Conservation (phyloP, 2,329 filamentous ascomycete genomes). For the Cladosporium sp. region DNA sequence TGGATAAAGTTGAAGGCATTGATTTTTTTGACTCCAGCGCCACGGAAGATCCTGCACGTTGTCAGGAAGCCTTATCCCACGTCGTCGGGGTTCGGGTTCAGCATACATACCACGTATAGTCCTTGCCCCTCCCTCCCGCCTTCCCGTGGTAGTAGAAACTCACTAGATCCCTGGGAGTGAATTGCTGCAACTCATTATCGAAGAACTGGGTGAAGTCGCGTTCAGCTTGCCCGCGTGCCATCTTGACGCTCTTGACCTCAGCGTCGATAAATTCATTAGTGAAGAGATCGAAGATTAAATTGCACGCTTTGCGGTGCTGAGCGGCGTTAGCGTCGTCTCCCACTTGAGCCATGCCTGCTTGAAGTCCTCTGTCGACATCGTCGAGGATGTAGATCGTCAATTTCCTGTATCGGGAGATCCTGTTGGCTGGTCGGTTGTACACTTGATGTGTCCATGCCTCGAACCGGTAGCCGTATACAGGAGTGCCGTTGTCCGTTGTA, state of each 20-base stretch:
- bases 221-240: background rate
- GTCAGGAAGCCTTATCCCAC: background rate
- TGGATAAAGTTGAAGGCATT: background rate
- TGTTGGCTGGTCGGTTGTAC: background rate
- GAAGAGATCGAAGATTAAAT: background rate
- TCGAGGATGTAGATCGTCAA: background rate
- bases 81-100: too few relatives aligned
- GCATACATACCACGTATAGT: background rate
- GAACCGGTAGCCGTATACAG: too few relatives aligned
- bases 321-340: background rate
- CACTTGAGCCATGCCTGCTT: background rate
- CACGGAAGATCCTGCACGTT: background rate
- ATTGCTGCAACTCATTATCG: background rate
- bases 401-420: slow-evolving; percentile 28
- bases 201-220: background rate
- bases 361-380: background rate
- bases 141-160: background rate
- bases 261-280: background rate
- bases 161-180: background rate
- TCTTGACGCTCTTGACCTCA: background rate
- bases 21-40: background rate
- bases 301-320: background rate
- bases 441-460: background rate
- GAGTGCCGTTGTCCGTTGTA: too few relatives aligned
- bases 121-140: background rate